A percentile compares a stretch with the other conserved stretches of the same genome.
Conservation (phyloP, 768 basidiomycete genomes). For the Lentinula lateritia region DNA sequence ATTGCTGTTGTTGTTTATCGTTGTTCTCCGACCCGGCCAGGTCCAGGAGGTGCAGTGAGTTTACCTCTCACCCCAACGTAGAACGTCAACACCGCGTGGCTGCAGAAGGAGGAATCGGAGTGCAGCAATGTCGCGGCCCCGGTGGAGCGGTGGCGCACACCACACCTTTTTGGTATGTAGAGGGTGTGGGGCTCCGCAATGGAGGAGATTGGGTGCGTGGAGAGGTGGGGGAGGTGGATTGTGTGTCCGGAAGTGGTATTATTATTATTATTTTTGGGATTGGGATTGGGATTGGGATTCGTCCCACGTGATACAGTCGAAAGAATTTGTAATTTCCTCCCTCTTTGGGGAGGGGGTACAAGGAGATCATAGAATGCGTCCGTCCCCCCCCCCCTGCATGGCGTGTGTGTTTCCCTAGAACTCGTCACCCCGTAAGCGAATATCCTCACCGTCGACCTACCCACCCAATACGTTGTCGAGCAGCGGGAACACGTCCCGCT, state of each 20-base stretch:
- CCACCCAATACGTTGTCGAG: not conserved
- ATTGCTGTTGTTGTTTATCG: too few relatives aligned
- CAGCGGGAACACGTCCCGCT: not conserved
- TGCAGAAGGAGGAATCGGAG: conserved; percentile 76
- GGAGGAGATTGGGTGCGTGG: conserved; percentile 31
- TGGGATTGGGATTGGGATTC: too few relatives aligned
- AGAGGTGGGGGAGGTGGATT: conserved; percentile 52
- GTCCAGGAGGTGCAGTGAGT: conserved; percentile 83
- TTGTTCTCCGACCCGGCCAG: conserved; percentile 91
- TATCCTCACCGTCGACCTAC: conserved; percentile 67
- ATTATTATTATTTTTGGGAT: not conserved
- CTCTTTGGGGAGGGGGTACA: conserved; percentile 43
- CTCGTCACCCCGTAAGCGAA: conserved; percentile 92
- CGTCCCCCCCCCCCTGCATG: conserved; percentile 86
- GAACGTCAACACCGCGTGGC: conserved; percentile 82
- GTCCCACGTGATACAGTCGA: conserved; percentile 11
- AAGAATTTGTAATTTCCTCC: conserved; percentile 46
- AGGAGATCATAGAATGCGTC: conserved; percentile 91
- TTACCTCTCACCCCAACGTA: conserved; percentile 64
- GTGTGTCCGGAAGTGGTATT: conserved; percentile 13
- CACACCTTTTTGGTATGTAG: conserved; percentile 56
- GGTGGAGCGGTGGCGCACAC: conserved; percentile 75
- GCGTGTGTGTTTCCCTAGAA: conserved; percentile 87
- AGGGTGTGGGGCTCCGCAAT: conserved; percentile 39
- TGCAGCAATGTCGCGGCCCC: conserved; percentile 84